phyloP scores from a whole-genome alignment of 2,329 filamentous ascomycete species.

The Trichophyton benhamiae region DNA sequence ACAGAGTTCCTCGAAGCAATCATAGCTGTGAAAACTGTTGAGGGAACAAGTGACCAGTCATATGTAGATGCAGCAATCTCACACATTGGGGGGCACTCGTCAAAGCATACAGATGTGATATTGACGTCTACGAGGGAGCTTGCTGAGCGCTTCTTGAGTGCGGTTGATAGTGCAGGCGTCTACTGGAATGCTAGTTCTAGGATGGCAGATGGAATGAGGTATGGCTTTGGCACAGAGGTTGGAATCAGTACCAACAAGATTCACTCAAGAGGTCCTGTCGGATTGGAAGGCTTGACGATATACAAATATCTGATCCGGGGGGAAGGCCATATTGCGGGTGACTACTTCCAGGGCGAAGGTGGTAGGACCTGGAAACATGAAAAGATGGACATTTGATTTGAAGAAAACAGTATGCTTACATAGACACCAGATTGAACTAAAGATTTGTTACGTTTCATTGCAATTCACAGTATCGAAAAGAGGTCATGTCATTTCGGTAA shows the following conservation, averaged over 20 bases:
- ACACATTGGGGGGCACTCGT: slow-evolving; percentile 87
- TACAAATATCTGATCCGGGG: slow-evolving; percentile 93
- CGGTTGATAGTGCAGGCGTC: slow-evolving; percentile 77
- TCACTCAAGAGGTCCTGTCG: slow-evolving; percentile 83
- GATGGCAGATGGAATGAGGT: slow-evolving; percentile 92
- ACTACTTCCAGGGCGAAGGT: slow-evolving; percentile 48
- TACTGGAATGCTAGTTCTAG: slow-evolving; percentile 96
- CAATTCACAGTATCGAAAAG: neutral
- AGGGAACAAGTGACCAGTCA: slow-evolving; percentile 20
- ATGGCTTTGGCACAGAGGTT: slow-evolving; percentile 95
- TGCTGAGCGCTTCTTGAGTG: slow-evolving; percentile 72
- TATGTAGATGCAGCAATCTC: slow-evolving; percentile 58
- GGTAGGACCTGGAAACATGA: slow-evolving; percentile 47
- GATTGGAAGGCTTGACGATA: slow-evolving; percentile 86
- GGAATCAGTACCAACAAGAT: slow-evolving; percentile 99
- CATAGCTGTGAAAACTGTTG: slow-evolving; percentile 70
- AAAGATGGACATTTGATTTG: slow-evolving; percentile 26
- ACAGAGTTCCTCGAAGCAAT: slow-evolving; percentile 83
- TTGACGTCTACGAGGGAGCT: slow-evolving; percentile 55
- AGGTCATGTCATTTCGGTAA: neutral
- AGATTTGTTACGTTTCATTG: neutral
- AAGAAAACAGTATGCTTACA: neutral
- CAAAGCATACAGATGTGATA: slow-evolving; percentile 88
- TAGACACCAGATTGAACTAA: neutral
- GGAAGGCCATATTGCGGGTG: slow-evolving; percentile 64